A percentile compares a stretch with the other conserved stretches of the same genome.
Evolutionary conservation across 441 rosid species (phyloP).

Genomic region (Euphorbia schlechtendalii): DNA sequence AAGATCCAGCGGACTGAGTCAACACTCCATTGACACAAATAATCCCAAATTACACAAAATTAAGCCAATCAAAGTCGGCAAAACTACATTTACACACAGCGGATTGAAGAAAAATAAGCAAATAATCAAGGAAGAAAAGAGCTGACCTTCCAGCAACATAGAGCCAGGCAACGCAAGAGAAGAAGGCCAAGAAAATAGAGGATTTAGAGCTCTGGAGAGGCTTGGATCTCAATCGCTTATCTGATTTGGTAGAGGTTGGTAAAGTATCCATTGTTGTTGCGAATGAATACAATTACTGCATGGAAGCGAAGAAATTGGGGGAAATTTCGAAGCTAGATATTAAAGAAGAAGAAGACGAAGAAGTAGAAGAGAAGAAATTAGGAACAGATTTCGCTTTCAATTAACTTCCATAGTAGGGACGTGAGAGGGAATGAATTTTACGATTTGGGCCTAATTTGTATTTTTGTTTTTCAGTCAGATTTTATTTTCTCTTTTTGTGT

Average conservation of each 20-base stretch:
- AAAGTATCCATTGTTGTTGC: conserved; percentile 49
- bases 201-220: conserved; percentile 63
- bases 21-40: background rate
- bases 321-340: background rate
- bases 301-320: background rate
- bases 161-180: conserved; percentile 98
- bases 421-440: background rate
- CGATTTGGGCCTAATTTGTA: conserved; percentile 4
- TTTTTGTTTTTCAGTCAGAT: background rate
- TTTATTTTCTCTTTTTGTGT: conserved; percentile 1
- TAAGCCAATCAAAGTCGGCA: background rate
- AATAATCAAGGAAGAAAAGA: background rate
- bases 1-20: background rate
- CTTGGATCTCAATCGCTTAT: conserved; percentile 79
- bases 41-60: background rate
- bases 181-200: conserved; percentile 71
- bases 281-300: background rate
- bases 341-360: too few species aligned
- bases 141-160: conserved; percentile 94
- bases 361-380: background rate
- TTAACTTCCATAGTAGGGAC: background rate
- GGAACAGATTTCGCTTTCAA: conserved; percentile 16
- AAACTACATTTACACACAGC: too few species aligned
- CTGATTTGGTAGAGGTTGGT: conserved; percentile 65
- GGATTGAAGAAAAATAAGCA: conserved; percentile 5